Percentiles rank a stretch among this genome's conserved stretches.
phyloP scores from a whole-genome alignment of 2,329 filamentous ascomycete species.

The Chrysoporthe austroafricana region DNA sequence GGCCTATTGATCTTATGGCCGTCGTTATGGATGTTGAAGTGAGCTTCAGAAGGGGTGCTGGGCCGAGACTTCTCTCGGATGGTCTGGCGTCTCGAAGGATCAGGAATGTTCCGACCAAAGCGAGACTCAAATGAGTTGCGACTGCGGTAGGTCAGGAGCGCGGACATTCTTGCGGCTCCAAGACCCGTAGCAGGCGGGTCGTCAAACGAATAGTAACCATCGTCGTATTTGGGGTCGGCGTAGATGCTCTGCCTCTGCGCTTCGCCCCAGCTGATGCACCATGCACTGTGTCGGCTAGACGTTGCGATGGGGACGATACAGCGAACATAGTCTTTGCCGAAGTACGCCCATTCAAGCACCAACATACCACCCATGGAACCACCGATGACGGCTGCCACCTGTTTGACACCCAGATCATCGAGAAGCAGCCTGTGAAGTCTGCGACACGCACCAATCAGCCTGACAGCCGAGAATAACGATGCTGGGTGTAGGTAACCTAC shows the following conservation, averaged over 20 bases:
- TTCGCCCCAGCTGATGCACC: conserved; percentile 91
- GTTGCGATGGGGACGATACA: conserved; percentile 84
- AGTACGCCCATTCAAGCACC: conserved; percentile 89
- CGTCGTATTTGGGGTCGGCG: conserved; percentile 96
- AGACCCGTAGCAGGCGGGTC: conserved; percentile 87
- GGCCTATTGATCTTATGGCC: conserved; percentile 69
- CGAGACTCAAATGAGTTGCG: conserved; percentile 95
- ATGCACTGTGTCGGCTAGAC: conserved; percentile 82
- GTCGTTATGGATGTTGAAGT: conserved; percentile 83
- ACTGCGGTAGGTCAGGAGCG: conserved; percentile 91
- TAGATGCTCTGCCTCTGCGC: conserved; percentile 93
- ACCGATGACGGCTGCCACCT: conserved; percentile 78
- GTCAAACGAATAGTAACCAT: conserved; percentile 88
- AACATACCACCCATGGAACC: conserved; percentile 90
- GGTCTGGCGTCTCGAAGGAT: conserved; percentile 80
- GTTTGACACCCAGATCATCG: conserved; percentile 78
- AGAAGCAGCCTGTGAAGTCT: conserved; percentile 80
- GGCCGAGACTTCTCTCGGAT: conserved; percentile 71
- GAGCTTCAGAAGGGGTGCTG: conserved; percentile 67
- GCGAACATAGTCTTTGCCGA: conserved; percentile 83
- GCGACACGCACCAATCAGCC: conserved; percentile 8
- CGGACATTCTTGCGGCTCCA: conserved; percentile 94
- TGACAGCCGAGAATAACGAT: background rate
- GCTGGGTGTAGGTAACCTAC: conserved; percentile 52
- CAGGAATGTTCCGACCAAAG: conserved; percentile 90